phyloP scores from a whole-genome alignment of 2,329 filamentous ascomycete genomes.

The Zasmidium angulare region DNA sequence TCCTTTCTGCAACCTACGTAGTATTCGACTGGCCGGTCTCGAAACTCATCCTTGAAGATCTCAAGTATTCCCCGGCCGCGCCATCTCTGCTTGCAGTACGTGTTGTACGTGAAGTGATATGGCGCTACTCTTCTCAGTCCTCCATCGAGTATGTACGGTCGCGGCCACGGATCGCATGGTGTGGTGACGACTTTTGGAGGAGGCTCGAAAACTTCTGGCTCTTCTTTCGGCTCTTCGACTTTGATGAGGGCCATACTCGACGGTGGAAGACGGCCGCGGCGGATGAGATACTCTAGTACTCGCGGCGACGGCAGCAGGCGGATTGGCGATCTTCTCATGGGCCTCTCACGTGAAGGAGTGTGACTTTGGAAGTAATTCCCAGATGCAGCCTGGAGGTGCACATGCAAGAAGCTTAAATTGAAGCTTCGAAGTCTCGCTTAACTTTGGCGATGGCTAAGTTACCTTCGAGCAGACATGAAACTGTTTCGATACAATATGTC shows the following conservation, averaged over 20 bases:
- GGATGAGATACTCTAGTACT: slow-evolving; percentile 52
- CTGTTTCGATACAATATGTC: neutral
- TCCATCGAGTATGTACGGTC: slow-evolving; percentile 79
- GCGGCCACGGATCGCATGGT: slow-evolving; percentile 59
- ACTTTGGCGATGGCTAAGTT: too few species aligned
- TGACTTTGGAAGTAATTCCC: too few species aligned
- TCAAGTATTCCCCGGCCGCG: slow-evolving; percentile 76
- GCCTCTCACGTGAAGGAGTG: neutral
- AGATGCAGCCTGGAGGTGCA: neutral
- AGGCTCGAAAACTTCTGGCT: slow-evolving; percentile 41
- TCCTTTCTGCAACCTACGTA: slow-evolving; percentile 58
- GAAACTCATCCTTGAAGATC: slow-evolving; percentile 88
- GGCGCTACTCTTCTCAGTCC: slow-evolving; percentile 80
- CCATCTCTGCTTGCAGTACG: slow-evolving; percentile 92
- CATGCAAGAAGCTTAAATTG: slow-evolving; percentile 6
- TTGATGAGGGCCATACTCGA: slow-evolving; percentile 31
- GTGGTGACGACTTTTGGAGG: slow-evolving; percentile 53
- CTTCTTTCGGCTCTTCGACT: slow-evolving; percentile 25
- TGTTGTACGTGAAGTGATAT: slow-evolving; percentile 94
- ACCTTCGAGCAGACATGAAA: too few species aligned
- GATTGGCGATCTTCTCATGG: slow-evolving; percentile 15
- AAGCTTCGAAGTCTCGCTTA: slow-evolving; percentile 5
- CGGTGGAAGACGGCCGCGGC: slow-evolving; percentile 40
- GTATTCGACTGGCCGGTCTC: slow-evolving; percentile 82
- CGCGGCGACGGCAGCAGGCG: slow-evolving; percentile 46